These are phyloP conservation scores for Turnera subulata DNA, from an alignment of 345 rosid species.

Conservation along the genomic window DNA sequence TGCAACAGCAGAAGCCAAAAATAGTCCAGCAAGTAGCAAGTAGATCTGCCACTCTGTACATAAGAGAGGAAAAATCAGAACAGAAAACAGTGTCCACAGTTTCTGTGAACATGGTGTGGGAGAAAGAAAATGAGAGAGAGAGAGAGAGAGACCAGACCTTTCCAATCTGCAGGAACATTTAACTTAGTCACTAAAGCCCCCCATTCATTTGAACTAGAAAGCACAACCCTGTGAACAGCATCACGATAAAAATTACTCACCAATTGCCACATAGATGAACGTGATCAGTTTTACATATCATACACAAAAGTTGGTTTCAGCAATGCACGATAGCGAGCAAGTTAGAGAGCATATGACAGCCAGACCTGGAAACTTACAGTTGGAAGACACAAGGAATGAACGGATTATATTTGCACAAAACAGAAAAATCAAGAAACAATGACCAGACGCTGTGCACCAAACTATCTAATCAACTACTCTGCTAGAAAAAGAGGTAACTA, in stretches of 20 bases:
- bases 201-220: slow-evolving; percentile 77
- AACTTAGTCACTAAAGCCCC: slow-evolving; percentile 78
- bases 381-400: not conserved
- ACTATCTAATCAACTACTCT: no score
- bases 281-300: not conserved
- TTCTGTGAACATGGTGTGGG: no score
- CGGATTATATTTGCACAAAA: no score
- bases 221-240: slow-evolving; percentile 55
- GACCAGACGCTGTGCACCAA: no score
- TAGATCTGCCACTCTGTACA: slow-evolving; percentile 96
- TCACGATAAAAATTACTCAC: not conserved
- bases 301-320: not conserved
- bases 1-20: slow-evolving; percentile 68
- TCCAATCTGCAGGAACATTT: slow-evolving; percentile 91
- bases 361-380: not conserved
- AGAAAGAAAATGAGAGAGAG: not conserved
- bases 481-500: no score
- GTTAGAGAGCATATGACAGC: not conserved
- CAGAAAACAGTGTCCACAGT: no score
- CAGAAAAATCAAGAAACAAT: no score
- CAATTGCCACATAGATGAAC: slow-evolving; percentile 1
- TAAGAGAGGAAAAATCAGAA: not conserved
- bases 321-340: not conserved
- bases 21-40: slow-evolving; percentile 61
- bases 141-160: slow-evolving; percentile 44